These are phyloP conservation scores for Zymoseptoria passerinii DNA, from an alignment of 2,329 filamentous ascomycete species.

Conservation along the genomic window DNA sequence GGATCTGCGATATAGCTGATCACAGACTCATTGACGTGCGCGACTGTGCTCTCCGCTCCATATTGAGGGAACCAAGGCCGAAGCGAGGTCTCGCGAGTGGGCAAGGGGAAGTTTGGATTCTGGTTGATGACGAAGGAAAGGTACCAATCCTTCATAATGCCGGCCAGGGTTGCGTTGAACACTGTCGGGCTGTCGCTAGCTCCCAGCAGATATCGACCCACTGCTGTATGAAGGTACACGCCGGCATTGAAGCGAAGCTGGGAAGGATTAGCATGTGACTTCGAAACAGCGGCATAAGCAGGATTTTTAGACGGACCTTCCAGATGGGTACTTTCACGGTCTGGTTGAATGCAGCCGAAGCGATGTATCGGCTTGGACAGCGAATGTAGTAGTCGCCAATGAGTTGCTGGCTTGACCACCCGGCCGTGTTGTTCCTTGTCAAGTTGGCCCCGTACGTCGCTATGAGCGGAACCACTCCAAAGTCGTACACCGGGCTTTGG, in stretches of 20 bases:
- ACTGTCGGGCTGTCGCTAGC: neutral
- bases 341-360: neutral
- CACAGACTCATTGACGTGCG: slow-evolving; percentile 20
- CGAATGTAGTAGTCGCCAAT: neutral
- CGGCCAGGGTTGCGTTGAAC: slow-evolving; percentile 27
- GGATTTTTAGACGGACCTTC: neutral
- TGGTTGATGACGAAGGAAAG: slow-evolving; percentile 28
- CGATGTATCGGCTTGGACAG: neutral
- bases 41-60: slow-evolving; percentile 9
- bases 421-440: neutral
- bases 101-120: slow-evolving; percentile 28
- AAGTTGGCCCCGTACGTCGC: neutral
- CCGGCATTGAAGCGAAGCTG: neutral
- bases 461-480: neutral
- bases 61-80: slow-evolving; percentile 26
- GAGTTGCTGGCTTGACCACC: neutral
- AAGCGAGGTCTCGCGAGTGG: slow-evolving; percentile 16
- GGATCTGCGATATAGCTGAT: slow-evolving; percentile 16
- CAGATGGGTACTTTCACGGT: neutral
- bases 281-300: too few species aligned
- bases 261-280: too few species aligned
- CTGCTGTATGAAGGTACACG: neutral
- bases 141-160: slow-evolving; percentile 30
- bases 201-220: neutral
- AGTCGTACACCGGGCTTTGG: neutral